phyloP scores from a whole-genome alignment of 208 protist genomes.

The Trypanosoma cruzi region DNA sequence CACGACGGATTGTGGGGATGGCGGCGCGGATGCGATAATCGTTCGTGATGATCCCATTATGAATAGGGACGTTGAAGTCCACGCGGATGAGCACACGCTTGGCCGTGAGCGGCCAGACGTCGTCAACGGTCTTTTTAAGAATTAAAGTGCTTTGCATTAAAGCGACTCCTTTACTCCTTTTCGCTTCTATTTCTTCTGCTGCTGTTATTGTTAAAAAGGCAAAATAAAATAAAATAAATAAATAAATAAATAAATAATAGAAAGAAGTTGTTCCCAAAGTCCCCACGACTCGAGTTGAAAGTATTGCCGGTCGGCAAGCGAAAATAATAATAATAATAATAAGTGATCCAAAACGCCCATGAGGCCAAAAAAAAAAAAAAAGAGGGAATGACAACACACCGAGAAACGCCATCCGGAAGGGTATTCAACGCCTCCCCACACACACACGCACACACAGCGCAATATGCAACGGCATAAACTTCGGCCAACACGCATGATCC shows the following conservation, averaged over 20 bases:
- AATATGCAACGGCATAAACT: no score
- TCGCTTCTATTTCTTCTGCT: neutral
- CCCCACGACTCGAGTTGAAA: no score
- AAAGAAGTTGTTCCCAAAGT: neutral
- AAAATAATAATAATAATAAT: no score
- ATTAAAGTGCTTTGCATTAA: conserved; percentile 39
- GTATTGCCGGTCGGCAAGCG: no score
- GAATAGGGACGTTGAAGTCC: conserved; percentile 98
- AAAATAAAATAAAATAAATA: conserved; percentile 16
- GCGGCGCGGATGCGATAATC: conserved; percentile 94
- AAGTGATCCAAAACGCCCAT: no score
- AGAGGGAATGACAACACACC: no score
- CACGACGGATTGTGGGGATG: conserved; percentile 96
- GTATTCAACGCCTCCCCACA: no score
- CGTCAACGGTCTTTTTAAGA: conserved; percentile 81
- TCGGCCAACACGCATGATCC: no score
- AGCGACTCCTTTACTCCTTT: conserved; percentile 4
- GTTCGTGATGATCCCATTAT: conserved; percentile 93
- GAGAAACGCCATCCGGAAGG: no score
- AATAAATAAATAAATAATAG: neutral
- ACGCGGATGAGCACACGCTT: conserved; percentile 96
- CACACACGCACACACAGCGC: no score
- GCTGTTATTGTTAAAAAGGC: neutral
- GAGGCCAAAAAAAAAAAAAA: no score
- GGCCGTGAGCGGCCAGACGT: conserved; percentile 85